Evolutionary conservation across 352 stramenopile genomes (phyloP).

Genomic region (Thalassiosira pacifica): DNA sequence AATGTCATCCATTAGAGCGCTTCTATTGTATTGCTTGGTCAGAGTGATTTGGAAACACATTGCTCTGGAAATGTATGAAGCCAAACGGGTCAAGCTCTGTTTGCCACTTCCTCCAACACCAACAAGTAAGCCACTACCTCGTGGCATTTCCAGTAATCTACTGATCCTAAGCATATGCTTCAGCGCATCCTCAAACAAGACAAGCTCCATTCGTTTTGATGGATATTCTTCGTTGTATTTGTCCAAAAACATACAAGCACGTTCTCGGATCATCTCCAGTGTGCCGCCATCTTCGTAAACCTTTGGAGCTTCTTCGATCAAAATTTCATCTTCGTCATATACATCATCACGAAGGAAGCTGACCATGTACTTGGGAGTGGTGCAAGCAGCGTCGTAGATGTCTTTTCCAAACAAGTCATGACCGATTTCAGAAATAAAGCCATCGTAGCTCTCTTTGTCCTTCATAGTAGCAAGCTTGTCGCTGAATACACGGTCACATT

Average conservation of each 20-base stretch:
- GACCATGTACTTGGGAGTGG: slow-evolving; percentile 91
- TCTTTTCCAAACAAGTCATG: slow-evolving; percentile 92
- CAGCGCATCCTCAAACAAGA: slow-evolving; percentile 98
- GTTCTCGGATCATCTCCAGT: slow-evolving; percentile 91
- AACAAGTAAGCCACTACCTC: slow-evolving; percentile 95
- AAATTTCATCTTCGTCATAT: slow-evolving; percentile 95
- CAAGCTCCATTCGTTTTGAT: slow-evolving; percentile 95
- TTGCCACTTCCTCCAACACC: slow-evolving; percentile 97
- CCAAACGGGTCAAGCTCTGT: slow-evolving; percentile 95
- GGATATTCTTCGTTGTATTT: slow-evolving; percentile 98
- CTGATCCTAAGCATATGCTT: slow-evolving; percentile 97
- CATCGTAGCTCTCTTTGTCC: slow-evolving; percentile 95
- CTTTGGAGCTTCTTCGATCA: slow-evolving; percentile 95
- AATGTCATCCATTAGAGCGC: slow-evolving; percentile 97
- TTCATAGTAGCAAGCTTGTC: slow-evolving; percentile 98
- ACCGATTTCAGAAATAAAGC: slow-evolving; percentile 93
- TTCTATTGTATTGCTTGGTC: slow-evolving; percentile 98
- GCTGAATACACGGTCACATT: slow-evolving; percentile 97
- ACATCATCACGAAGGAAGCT: slow-evolving; percentile 97
- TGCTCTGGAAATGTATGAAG: slow-evolving; percentile 95
- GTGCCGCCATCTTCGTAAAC: slow-evolving; percentile 97
- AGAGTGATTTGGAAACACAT: slow-evolving; percentile 98
- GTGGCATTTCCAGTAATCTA: slow-evolving; percentile 95
- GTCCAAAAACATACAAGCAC: slow-evolving; percentile 94
- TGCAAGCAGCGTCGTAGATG: slow-evolving; percentile 63